Evolutionary conservation across 768 basidiomycete genomes (phyloP), one percentile per base, ranked within the genome.

Genomic region (Cystofilobasidium capitatum): DNA sequence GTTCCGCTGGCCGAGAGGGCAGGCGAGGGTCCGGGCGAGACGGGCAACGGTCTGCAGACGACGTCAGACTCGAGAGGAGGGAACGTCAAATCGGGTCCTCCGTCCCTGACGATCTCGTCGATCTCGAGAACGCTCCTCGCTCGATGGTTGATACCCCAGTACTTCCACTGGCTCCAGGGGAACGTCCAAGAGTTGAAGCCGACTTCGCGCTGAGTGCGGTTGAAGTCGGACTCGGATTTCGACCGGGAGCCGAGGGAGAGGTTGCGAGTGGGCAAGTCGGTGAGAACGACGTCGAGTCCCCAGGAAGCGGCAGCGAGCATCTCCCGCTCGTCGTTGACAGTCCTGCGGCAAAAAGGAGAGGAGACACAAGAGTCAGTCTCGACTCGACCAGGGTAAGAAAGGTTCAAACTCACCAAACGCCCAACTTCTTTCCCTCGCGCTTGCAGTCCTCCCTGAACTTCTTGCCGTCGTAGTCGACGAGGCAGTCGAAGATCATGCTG

Each of bases 251-350:
- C 62, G 1, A 74, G 72, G 49, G 74, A 75, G 12, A 65, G 71
- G 16, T 55, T 55, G 51, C 51, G 51, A 12, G 66, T 72, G 2
- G 77, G 75, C 1, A 71, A 39, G 70, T 79, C 78, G 13, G 78
- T 79, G 37, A 79, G 66, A 16, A 78, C 71, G 14, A 73, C 75
- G 55, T 75, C 74, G 62, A 79, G 67, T 1, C 75, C 78, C 76
- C 66, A 68, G 20, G 45, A 29, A 8, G 66, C 66, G 14, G 75
- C 74, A 37, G 74, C 67, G 45, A 66, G 70, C 75, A 77, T 76
- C 70, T 78, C 76, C 35, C 66, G 70, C 12, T 68, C 62, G 68
- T 75, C 73, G 71, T 79, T 78, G 14, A 77, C 77, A 14, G 78
- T 78, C 68, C 66, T 62, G 54, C 1, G 45, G 16, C 35, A 3